Conservation (phyloP, 257 asterid species). For the Solanum ahanhuiri region DNA sequence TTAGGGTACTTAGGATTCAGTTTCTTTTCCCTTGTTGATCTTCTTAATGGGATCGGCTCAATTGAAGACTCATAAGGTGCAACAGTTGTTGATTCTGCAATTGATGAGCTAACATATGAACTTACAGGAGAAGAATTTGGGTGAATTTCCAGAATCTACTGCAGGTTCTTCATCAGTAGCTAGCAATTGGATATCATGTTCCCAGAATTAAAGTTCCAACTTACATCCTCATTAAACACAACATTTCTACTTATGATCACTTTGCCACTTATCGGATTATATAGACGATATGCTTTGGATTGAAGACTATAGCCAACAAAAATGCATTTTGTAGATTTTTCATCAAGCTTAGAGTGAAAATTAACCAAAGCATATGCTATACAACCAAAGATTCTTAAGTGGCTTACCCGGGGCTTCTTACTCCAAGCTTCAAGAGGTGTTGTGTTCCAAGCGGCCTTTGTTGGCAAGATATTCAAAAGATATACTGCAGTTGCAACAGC, state of each 20-base stretch:
- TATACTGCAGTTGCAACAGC: background rate
- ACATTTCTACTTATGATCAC: background rate
- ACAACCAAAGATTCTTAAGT: constrained; percentile 1
- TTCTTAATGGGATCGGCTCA: background rate
- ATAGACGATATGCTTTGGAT: background rate
- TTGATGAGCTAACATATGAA: too few species aligned
- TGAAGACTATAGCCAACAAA: background rate
- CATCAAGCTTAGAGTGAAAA: background rate
- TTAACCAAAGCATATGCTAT: background rate
- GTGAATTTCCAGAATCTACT: background rate
- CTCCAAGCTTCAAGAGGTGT: background rate
- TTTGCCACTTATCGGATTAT: background rate
- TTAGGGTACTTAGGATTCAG: too few species aligned
- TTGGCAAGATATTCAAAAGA: background rate
- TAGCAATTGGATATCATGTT: too few species aligned
- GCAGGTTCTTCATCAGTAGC: background rate
- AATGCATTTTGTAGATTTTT: background rate
- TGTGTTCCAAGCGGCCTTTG: background rate
- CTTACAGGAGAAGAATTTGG: too few species aligned
- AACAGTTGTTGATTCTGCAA: too few species aligned
- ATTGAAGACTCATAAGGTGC: background rate
- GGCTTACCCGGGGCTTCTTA: background rate
- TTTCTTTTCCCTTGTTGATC: too few species aligned
- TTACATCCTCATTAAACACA: background rate
- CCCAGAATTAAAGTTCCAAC: too few species aligned